Evolutionary conservation across 306 rosid genomes (phyloP).

Genomic region (Begonia masoniana): DNA sequence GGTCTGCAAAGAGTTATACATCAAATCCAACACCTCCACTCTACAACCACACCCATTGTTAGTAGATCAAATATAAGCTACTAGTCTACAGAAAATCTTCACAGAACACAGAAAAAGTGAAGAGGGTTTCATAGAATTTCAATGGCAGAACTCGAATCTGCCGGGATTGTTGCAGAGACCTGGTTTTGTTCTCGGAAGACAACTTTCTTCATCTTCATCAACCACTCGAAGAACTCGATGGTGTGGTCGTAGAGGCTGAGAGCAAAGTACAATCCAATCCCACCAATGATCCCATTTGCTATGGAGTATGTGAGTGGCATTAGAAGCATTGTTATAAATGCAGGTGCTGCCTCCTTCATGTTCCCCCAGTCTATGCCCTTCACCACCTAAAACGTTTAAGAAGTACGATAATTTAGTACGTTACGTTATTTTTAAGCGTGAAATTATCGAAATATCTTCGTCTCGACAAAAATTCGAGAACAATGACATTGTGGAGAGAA

Average conservation of each 20-base stretch:
- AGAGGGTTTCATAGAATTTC: conserved; percentile 29
- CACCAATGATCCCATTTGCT: conserved; percentile 73
- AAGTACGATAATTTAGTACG: too few relatives aligned
- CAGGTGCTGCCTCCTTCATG: conserved; percentile 60
- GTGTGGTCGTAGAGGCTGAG: conserved; percentile 46
- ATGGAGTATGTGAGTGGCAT: conserved; percentile 94
- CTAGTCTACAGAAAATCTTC: background rate
- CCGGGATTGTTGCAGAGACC: conserved; percentile 46
- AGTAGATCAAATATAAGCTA: conserved; percentile 14
- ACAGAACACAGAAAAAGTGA: conserved; percentile 1
- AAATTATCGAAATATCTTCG: too few relatives aligned
- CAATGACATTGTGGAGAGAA: too few relatives aligned
- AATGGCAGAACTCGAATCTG: conserved; percentile 17
- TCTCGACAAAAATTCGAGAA: too few relatives aligned
- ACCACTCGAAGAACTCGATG: conserved; percentile 28
- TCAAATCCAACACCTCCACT: too few relatives aligned
- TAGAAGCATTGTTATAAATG: conserved; percentile 59
- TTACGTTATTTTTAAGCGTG: too few relatives aligned
- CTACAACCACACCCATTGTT: conserved; percentile 10
- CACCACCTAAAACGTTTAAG: conserved; percentile 25
- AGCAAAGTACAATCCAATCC: conserved; percentile 64
- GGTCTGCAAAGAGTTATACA: too few relatives aligned
- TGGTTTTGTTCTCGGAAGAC: conserved; percentile 65
- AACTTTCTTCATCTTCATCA: conserved; percentile 40
- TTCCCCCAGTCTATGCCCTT: conserved; percentile 74